Conservation (phyloP, 768 basidiomycete species). For the Boletus speciosus region DNA sequence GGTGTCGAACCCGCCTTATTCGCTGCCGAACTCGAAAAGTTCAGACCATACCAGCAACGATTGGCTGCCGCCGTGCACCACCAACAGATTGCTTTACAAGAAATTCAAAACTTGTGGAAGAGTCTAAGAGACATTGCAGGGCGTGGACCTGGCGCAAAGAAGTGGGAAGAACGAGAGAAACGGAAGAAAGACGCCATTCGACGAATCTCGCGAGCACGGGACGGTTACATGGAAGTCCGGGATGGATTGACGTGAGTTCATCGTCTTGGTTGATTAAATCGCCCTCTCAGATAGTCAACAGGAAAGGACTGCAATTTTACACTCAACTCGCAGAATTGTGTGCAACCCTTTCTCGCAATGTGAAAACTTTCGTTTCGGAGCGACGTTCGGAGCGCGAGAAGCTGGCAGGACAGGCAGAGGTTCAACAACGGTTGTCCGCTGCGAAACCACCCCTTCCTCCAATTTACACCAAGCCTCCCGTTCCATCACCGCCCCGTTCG, state of each 20-base stretch:
- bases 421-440: slow-evolving; percentile 58
- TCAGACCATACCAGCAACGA: slow-evolving; percentile 85
- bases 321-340: slow-evolving; percentile 68
- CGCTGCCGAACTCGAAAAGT: slow-evolving; percentile 93
- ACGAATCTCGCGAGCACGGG: slow-evolving; percentile 71
- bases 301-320: slow-evolving; percentile 90
- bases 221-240: slow-evolving; percentile 82
- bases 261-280: not conserved
- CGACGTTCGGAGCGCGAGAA: slow-evolving; percentile 69
- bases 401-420: slow-evolving; percentile 66
- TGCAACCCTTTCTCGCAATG: slow-evolving; percentile 52
- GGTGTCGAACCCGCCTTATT: slow-evolving; percentile 86
- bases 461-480: slow-evolving; percentile 47
- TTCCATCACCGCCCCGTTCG: slow-evolving; percentile 43
- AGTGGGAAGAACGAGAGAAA: slow-evolving; percentile 81
- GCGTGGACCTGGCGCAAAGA: slow-evolving; percentile 70
- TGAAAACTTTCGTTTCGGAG: slow-evolving; percentile 57
- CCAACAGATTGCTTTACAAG: slow-evolving; percentile 70
- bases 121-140: slow-evolving; percentile 68
- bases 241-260: slow-evolving; percentile 75
- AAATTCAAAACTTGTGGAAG: slow-evolving; percentile 73
- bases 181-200: slow-evolving; percentile 70
- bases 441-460: slow-evolving; percentile 35
- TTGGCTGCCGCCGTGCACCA: slow-evolving; percentile 74
- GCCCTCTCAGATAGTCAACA: slow-evolving; percentile 29